Evolutionary conservation across 225 moss, liverwort and hornwort species (phyloP), one percentile per base, ranked within the genome.

Genomic region (Asterella californica): DNA sequence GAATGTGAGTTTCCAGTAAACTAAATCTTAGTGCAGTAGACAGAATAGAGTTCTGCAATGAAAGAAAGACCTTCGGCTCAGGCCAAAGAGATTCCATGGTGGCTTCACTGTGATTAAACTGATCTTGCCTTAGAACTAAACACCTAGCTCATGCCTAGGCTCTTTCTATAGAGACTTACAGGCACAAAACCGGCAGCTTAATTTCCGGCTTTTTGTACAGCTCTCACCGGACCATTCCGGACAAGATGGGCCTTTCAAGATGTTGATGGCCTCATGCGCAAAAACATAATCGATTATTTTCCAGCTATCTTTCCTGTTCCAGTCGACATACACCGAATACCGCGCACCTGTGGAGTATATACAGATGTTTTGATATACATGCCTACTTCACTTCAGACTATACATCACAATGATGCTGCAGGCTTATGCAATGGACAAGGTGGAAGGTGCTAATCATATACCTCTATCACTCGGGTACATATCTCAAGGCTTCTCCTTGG

Each of bases 261-360:
- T 48, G 7, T 29, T 8, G 2, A 4, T 63, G 27, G 15, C 33
- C 65, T 33, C 33, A 65, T 65, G 65, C 65, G 34, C 14, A 11
- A 37, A n/a, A 22, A 25, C 25, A 45, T 22, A 42, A 45, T 9
- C 36, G 42, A 74, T 74, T 55, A 74, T 25, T 74, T 74, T 54
- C 74, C 74, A 54, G 30, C 27, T 32, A 75, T 83, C 61, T 83
- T 83, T 71, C 83, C 81, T 47, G 78, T 81, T 79, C 86, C 86
- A 60, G 83, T 83, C 64, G 83, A 67, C 86, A 86, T 83, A 36
- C 83, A 57, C 78, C 81, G 83, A 12, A 83, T 11, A 49, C 83
- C 83, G 34, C 78, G 83, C 14, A 81, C 69, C 83, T 86, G 83
- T 76, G 73, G 67, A 57, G 82, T 33, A 45, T 42, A 62, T 50